Evolutionary conservation across 495 filamentous ascomycete genomes (phyloP).

Genomic region (Penicillium lagena): DNA sequence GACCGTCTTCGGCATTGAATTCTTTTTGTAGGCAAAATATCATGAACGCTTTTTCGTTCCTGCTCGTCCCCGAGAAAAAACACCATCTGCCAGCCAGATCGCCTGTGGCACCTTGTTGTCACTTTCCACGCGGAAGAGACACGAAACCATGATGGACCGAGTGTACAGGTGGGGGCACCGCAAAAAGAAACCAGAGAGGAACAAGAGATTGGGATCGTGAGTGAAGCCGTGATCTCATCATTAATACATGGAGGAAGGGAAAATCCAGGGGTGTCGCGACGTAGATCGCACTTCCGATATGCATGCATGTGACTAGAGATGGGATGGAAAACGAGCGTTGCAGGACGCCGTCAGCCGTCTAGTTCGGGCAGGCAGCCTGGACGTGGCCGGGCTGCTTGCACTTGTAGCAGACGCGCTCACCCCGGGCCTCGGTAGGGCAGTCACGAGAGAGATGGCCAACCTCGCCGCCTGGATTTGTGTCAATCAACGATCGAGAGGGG

Average conservation of each 20-base stretch:
- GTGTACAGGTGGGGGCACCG: too few relatives aligned
- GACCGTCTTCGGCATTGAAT: too few relatives aligned
- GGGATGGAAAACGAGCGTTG: slow-evolving; percentile 7
- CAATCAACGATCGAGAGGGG: not conserved
- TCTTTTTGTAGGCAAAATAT: too few relatives aligned
- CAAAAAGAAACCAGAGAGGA: slow-evolving; percentile 5
- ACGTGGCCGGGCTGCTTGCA: slow-evolving; percentile 98
- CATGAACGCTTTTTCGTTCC: too few relatives aligned
- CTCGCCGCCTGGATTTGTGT: slow-evolving; percentile 57
- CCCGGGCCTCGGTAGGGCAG: slow-evolving; percentile 81
- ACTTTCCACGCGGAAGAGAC: slow-evolving; percentile 11
- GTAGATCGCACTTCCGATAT: slow-evolving; percentile 2
- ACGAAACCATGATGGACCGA: not conserved
- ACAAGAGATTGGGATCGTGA: slow-evolving; percentile 20
- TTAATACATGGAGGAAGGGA: slow-evolving; percentile 4
- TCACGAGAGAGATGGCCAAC: slow-evolving; percentile 92
- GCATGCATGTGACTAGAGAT: slow-evolving; percentile 5
- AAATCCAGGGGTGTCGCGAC: not conserved
- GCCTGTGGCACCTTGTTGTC: slow-evolving; percentile 11
- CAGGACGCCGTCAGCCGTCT: slow-evolving; percentile 11
- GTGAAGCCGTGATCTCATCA: slow-evolving; percentile 15
- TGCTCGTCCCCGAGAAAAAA: too few relatives aligned
- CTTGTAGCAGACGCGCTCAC: slow-evolving; percentile 97
- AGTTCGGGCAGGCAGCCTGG: slow-evolving; percentile 85
- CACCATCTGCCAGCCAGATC: slow-evolving; percentile 13